A percentile compares a stretch with the other conserved stretches of the same genome.
phyloP scores from a whole-genome alignment of 2,329 filamentous ascomycete species.

The Fusarium lateritium region DNA sequence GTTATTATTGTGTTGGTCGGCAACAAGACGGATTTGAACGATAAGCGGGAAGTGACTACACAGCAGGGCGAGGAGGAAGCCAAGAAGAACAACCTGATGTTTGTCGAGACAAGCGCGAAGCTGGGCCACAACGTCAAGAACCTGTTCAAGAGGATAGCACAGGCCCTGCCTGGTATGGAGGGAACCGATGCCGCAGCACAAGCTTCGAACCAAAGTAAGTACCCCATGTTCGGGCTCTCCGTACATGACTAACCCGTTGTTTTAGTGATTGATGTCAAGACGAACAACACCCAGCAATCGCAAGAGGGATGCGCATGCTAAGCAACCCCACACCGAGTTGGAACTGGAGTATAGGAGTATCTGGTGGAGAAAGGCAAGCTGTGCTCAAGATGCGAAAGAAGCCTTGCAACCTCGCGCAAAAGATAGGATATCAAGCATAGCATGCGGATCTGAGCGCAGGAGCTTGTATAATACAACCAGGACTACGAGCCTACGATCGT shows the following conservation, averaged over 20 bases:
- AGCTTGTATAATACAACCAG: conserved; percentile 56
- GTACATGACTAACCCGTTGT: conserved; percentile 33
- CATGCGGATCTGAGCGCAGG: conserved; percentile 51
- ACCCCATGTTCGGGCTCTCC: not conserved
- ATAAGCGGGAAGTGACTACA: conserved; percentile 97
- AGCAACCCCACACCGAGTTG: conserved; percentile 34
- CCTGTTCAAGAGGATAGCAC: conserved; percentile 97
- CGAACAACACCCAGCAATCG: conserved; percentile 76
- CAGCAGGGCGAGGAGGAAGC: conserved; percentile 98
- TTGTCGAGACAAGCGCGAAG: conserved; percentile 99
- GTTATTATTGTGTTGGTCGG: conserved; percentile 99
- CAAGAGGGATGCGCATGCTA: conserved; percentile 78
- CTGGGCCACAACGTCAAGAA: conserved; percentile 98
- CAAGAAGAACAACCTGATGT: conserved; percentile 98
- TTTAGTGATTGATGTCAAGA: conserved; percentile 93
- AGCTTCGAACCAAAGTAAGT: conserved; percentile 82
- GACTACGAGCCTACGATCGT: conserved; percentile 54
- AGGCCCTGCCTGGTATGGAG: conserved; percentile 98
- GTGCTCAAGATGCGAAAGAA: conserved; percentile 38
- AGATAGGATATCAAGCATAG: conserved; percentile 54
- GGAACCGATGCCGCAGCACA: conserved; percentile 85
- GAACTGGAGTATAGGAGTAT: conserved; percentile 48
- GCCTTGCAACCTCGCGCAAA: conserved; percentile 38
- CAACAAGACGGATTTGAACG: conserved; percentile 99
- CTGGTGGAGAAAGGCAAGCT: conserved; percentile 40